A percentile compares a stretch with the other conserved stretches of the same genome.
These are phyloP conservation scores for Suillus luteus DNA, from an alignment of 768 basidiomycete species.

Conservation along the genomic window DNA sequence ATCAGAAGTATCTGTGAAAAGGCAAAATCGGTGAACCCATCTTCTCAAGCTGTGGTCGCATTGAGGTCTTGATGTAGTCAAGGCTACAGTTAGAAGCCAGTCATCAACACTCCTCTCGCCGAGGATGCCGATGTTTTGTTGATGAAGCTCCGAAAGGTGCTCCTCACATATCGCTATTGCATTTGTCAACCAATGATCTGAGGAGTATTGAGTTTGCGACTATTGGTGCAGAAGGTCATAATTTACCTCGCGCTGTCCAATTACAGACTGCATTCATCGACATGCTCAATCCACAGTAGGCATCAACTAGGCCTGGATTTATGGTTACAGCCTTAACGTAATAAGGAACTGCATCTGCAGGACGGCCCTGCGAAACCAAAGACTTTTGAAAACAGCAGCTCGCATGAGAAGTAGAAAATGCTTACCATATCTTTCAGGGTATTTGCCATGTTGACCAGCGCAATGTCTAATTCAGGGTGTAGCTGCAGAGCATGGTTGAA, in stretches of 20 bases:
- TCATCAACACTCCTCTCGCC: conserved; percentile 29
- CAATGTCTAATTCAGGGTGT: conserved; percentile 52
- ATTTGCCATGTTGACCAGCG: conserved; percentile 53
- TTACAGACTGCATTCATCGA: conserved; percentile 49
- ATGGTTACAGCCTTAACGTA: conserved; percentile 45
- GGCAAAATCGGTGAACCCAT: conserved; percentile 36
- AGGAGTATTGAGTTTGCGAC: conserved; percentile 11
- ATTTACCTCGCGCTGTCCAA: conserved; percentile 42
- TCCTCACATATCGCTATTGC: conserved; percentile 39
- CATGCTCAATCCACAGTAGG: conserved; percentile 48
- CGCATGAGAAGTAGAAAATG: not conserved
- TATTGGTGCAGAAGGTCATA: conserved; percentile 26
- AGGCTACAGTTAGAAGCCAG: conserved; percentile 41
- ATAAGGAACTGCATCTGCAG: conserved; percentile 46
- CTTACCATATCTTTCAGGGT: conserved; percentile 50
- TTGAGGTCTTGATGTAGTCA: conserved; percentile 30
- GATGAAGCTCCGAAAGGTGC: conserved; percentile 37
- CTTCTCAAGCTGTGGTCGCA: conserved; percentile 23
- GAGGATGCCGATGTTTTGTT: conserved; percentile 35
- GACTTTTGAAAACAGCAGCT: not conserved
- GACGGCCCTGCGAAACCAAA: conserved; percentile 35
- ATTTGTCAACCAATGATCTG: conserved; percentile 39
- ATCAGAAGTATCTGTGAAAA: conserved; percentile 29
- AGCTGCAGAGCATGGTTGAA: conserved; percentile 41
- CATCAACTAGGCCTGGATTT: conserved; percentile 48